Conservation (phyloP, 1,284 basidiomycete species). For the Mycosarcoma mackinlayi region DNA sequence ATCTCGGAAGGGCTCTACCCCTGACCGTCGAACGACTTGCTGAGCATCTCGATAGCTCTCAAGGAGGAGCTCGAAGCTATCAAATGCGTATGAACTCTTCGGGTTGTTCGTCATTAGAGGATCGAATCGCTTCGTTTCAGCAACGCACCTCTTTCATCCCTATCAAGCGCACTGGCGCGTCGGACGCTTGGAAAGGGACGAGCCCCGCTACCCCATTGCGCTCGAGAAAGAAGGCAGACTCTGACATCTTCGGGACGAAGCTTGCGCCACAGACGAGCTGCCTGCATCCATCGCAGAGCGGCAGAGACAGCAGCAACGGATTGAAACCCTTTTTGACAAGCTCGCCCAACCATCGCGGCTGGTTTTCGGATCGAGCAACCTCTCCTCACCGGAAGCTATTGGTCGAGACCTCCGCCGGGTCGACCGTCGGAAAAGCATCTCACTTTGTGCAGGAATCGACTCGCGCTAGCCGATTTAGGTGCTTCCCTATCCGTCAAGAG, state of each 20-base stretch:
- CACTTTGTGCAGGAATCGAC: too few species aligned
- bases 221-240: neutral
- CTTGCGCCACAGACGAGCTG: too few species aligned
- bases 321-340: neutral
- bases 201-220: neutral
- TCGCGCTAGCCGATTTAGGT: too few species aligned
- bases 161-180: neutral
- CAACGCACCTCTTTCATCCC: neutral
- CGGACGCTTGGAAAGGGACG: neutral
- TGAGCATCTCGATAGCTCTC: neutral
- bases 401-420: too few species aligned
- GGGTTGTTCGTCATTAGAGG: neutral
- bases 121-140: neutral
- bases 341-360: neutral
- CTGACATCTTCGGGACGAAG: neutral
- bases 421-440: too few species aligned
- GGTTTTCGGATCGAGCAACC: neutral
- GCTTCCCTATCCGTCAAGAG: too few species aligned
- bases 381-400: neutral
- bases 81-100: neutral
- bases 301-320: neutral
- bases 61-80: neutral
- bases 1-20: neutral
- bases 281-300: neutral
- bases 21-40: conserved; percentile 9